Base-by-base conservation (phyloP, 345 rosid genomes). In the Aquilaria malaccensis region DNA sequence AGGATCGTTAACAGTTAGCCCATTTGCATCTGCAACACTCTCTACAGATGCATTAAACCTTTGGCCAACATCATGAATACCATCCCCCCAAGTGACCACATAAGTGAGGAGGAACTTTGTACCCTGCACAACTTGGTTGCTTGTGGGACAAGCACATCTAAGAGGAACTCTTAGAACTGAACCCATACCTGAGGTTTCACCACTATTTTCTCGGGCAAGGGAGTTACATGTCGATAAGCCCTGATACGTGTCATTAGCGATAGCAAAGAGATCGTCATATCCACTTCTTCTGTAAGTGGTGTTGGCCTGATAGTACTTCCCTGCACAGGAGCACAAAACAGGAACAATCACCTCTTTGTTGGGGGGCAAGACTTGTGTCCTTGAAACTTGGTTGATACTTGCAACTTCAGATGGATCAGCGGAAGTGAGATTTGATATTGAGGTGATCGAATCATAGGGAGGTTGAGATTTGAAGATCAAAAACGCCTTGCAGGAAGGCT, bases 81-180 rank as follows among this genome's bases (percentile, higher is more conserved):
- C 52, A 37, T 81, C 85, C 5, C 62, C 70, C 64, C 64, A 45
- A 31, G 46, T 58, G 30, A 81, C 68, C 32, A 76, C 66, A 61
- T 70, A 81, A 13, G 82, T 68, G 41, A 84, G 59, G 22, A 84
- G 64, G 66, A 64, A 82, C 37, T 72, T 73, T 7, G 70, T 67
- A 14, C 85, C 83, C 13, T 59, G 63, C 15, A 1, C 29, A 29
- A 66, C 52, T 47, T 82, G 90, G 54, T 70, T 67, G 45, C 32
- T 46, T 13, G 87, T 74, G 9, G 77, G 77, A 57, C 73, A 73
- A 55, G 73, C 77, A 68, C 79, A 78, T 66, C 82, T 37, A 61
- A 78, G 75, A 12, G 77, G 77, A 37, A 75, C 70, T 52, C n/a
- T 56, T 52, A 75, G 29, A 54, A 54, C 50, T 33, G 60, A 59